phyloP scores from a whole-genome alignment of 345 rosid genomes.

The Sisymbrium altissimum region DNA sequence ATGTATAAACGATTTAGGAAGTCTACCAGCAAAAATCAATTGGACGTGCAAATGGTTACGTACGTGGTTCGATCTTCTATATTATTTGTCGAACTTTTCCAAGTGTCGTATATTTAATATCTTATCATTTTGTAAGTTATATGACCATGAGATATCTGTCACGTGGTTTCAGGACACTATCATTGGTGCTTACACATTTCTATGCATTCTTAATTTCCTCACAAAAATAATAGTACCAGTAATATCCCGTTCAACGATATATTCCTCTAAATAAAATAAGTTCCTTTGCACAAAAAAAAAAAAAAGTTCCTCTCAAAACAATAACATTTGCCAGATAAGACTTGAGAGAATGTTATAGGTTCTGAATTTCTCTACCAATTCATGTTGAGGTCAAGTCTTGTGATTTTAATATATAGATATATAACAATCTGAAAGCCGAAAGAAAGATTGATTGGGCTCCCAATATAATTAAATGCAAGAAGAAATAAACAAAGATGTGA shows the following conservation, averaged over 20 bases:
- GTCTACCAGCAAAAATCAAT: background rate
- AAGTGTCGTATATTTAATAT: constrained; percentile 7
- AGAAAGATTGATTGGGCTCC: background rate
- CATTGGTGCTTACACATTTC: constrained; percentile 24
- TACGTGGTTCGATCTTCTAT: constrained; percentile 22
- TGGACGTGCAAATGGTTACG: constrained; percentile 28
- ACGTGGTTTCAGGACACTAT: constrained; percentile 27
- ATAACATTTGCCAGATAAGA: background rate
- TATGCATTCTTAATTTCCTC: background rate
- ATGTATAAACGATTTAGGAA: background rate
- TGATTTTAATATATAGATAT: background rate
- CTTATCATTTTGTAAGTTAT: constrained; percentile 1
- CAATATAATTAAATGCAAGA: background rate
- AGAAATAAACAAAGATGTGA: background rate
- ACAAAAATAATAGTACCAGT: background rate
- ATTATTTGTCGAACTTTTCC: constrained; percentile 2
- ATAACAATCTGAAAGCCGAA: background rate
- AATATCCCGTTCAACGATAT: background rate
- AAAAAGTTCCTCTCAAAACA: background rate
- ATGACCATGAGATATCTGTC: constrained; percentile 20
- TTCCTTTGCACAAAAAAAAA: background rate
- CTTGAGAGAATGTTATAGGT: background rate
- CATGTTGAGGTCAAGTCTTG: background rate
- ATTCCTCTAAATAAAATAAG: background rate
- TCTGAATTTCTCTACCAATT: background rate